Evolutionary conservation across 164 flowering plant species (phyloP), one percentile per base, ranked within the genome.

Genomic region (Hamamelis virginiana): DNA sequence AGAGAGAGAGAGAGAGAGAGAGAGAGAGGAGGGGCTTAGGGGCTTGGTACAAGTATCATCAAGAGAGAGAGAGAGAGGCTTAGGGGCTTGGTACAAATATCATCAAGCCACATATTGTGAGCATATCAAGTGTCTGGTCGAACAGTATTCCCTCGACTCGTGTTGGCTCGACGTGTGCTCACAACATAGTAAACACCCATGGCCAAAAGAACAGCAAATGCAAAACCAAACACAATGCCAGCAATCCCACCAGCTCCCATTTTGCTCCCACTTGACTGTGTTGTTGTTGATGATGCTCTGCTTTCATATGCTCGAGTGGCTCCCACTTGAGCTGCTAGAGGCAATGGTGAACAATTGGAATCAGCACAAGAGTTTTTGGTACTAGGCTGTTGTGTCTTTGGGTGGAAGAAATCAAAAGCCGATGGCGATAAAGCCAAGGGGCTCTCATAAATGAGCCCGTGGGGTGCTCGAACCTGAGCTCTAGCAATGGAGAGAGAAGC

Each of bases 331-430:
- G 90, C 90, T 15, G 92, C 84, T 26, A 76, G 13, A 1, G 87
- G 77, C 80, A 86, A 48, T 12, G 91, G 82, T 4, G 88, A 72
- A 73, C 90, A 80, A 56, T 58, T 52, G 9, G 87, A 71, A 22
- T 38, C 62, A 9, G 69, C 69, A 53, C 82, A 81, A 0, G 79
- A 71, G 41, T 63, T 61, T 13, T 57, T 63, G 23, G 45, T 45
- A 1, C 25, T 59, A 1, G 80, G 72, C 5, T 51, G 45, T 18
- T 74, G 69, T 5, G 74, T 50, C 28, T 80, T 73, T 0, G 96
- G 92, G 67, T 93, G 89, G 83, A 93, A 93, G 78, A 90, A 91
- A 0, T 84, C 87, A 21, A 72, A 74, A 57, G 96, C 91, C 10
- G 86, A 74, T 11, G 97, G 98, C 0, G 98, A 78, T 59, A 93